Conservation (phyloP, 352 stramenopile species). For the Elongisporangium senticosum region DNA sequence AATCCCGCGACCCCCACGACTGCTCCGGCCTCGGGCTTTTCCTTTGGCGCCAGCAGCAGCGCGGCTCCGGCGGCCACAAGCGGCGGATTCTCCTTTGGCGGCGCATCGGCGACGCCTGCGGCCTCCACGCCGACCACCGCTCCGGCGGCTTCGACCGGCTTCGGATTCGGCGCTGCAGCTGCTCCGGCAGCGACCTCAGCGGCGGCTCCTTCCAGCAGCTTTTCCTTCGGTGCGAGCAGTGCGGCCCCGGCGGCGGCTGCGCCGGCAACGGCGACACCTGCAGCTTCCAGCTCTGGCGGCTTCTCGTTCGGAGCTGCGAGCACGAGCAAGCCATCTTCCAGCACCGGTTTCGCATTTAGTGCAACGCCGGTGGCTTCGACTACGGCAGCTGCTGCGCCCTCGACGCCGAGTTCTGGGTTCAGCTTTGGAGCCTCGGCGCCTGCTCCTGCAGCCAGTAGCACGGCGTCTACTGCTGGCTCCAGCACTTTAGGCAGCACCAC, state of each 20-base stretch:
- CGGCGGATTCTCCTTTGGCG: conserved; percentile 16
- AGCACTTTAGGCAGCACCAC: background rate
- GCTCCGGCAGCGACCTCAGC: conserved; percentile 7
- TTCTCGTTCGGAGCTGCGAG: conserved; percentile 32
- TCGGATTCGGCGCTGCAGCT: conserved; percentile 2
- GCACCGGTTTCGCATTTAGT: conserved; percentile 7
- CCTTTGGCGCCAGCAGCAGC: conserved; percentile 12
- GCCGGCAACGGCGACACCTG: conserved; percentile 1
- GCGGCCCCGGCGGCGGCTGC: conserved; percentile 3
- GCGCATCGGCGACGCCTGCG: conserved; percentile 7
- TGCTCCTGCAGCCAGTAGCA: background rate
- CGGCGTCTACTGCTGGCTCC: background rate
- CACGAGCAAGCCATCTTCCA: conserved; percentile 3
- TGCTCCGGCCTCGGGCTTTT: conserved; percentile 16
- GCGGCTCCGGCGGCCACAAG: background rate
- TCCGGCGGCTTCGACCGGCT: conserved; percentile 3
- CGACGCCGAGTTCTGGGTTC: conserved; percentile 14
- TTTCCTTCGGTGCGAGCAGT: conserved; percentile 17
- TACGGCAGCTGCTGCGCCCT: conserved; percentile 6
- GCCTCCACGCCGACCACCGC: conserved; percentile 1
- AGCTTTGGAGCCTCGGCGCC: conserved; percentile 9
- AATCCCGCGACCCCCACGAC: conserved; percentile 7
- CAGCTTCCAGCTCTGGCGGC: conserved; percentile 7
- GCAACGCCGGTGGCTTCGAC: background rate
- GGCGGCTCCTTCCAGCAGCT: conserved; percentile 7